These are phyloP conservation scores for Ophiostoma himal-ulmi DNA, from an alignment of 2,329 filamentous ascomycete species.

Conservation along the genomic window DNA sequence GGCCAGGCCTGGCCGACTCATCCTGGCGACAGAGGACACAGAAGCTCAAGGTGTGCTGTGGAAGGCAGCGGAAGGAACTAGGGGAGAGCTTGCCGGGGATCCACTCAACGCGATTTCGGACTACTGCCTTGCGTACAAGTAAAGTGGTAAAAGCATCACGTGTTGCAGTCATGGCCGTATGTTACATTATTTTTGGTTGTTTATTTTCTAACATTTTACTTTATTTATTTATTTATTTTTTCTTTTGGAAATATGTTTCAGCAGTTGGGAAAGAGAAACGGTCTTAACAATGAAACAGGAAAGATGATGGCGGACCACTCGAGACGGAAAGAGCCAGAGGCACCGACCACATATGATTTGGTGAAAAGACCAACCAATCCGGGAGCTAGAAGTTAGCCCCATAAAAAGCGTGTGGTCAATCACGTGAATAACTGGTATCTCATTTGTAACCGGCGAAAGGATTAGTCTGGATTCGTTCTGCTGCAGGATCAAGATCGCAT, in stretches of 20 bases:
- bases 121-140: not conserved
- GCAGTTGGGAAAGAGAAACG: not conserved
- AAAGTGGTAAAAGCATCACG: not conserved
- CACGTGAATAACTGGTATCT: not conserved
- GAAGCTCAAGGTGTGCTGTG: constrained; percentile 5
- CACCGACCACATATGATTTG: not conserved
- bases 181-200: not conserved
- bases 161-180: not conserved
- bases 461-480: not conserved
- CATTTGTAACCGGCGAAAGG: not conserved
- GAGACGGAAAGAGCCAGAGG: not conserved
- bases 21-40: not conserved
- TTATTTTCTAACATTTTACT: no score
- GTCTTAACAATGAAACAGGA: not conserved
- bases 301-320: not conserved
- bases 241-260: no score
- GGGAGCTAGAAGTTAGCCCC: not conserved
- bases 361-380: not conserved
- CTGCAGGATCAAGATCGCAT: not conserved
- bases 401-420: not conserved
- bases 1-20: not conserved
- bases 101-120: constrained; percentile 1
- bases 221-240: no score
- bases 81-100: constrained; percentile 6
- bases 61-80: constrained; percentile 3